Conservation (phyloP, 768 basidiomycete genomes). For the Termitomyces sp. region DNA sequence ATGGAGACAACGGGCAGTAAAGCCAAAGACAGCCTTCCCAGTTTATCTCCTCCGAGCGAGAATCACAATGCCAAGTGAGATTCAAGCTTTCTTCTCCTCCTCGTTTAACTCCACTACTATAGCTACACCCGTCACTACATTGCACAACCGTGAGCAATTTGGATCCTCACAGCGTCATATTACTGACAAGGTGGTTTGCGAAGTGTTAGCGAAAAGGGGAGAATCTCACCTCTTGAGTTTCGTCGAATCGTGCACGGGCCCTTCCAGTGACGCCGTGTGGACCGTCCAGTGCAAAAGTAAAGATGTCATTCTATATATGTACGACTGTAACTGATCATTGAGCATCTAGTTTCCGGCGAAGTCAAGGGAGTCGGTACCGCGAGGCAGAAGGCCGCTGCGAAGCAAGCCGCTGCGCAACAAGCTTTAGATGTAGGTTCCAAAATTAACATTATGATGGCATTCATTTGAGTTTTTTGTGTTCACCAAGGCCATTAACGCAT, state of each 20-base stretch:
- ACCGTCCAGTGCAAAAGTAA: slow-evolving; percentile 55
- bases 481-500: slow-evolving; percentile 6
- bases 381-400: slow-evolving; percentile 41
- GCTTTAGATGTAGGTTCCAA: slow-evolving; percentile 34
- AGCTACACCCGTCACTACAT: slow-evolving; percentile 22
- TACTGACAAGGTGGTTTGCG: not conserved
- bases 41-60: not conserved
- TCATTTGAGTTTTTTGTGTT: not conserved
- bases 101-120: not conserved
- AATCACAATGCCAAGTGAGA: slow-evolving; percentile 18
- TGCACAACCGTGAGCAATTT: slow-evolving; percentile 45
- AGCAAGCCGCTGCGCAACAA: slow-evolving; percentile 41
- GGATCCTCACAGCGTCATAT: not conserved
- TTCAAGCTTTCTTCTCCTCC: not conserved
- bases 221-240: slow-evolving; percentile 34
- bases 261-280: slow-evolving; percentile 42
- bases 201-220: slow-evolving; percentile 26
- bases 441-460: not conserved
- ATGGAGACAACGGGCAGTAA: not conserved
- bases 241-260: slow-evolving; percentile 37
- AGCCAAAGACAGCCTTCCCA: not conserved
- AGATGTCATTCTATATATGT: slow-evolving; percentile 11
- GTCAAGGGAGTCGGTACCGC: slow-evolving; percentile 46
- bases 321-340: slow-evolving; percentile 1
- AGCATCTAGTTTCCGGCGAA: slow-evolving; percentile 39